Conservation (phyloP, 441 rosid genomes). For the Aquilaria agallochum region DNA sequence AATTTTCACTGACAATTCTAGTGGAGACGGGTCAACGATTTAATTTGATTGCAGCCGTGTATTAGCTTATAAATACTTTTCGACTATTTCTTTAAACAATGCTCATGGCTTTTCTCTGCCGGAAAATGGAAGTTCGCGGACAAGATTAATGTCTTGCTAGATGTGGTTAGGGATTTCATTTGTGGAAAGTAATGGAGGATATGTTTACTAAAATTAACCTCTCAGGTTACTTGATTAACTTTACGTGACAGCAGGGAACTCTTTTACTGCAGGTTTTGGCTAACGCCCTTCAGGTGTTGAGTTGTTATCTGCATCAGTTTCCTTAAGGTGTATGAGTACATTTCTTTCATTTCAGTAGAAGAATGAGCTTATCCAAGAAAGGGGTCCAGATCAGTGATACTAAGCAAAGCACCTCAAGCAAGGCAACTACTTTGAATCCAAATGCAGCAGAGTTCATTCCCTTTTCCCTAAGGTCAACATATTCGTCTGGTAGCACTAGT, state of each 20-base stretch:
- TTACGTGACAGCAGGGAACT: too few species aligned
- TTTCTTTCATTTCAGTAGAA: slow-evolving; percentile 28
- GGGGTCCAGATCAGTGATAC: slow-evolving; percentile 50
- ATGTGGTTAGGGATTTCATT: slow-evolving; percentile 14
- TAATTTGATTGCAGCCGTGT: too few species aligned
- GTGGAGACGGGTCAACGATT: too few species aligned
- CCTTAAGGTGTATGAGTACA: slow-evolving; percentile 20
- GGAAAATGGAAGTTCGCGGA: slow-evolving; percentile 4
- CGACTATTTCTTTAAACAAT: background rate
- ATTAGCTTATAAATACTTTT: too few species aligned
- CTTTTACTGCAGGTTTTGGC: slow-evolving; percentile 66
- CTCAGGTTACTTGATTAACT: too few species aligned
- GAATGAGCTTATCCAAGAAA: slow-evolving; percentile 89
- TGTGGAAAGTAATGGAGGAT: slow-evolving; percentile 4
- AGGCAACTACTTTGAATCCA: slow-evolving; percentile 76
- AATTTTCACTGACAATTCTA: too few species aligned
- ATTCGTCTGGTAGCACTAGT: slow-evolving; percentile 49
- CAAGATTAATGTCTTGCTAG: slow-evolving; percentile 8
- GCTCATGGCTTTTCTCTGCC: background rate
- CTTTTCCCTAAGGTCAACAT: slow-evolving; percentile 60
- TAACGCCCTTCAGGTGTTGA: slow-evolving; percentile 24
- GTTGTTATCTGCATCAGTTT: slow-evolving; percentile 7
- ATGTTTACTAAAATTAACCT: too few species aligned
- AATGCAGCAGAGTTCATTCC: slow-evolving; percentile 97
- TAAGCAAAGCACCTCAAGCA: slow-evolving; percentile 45